Evolutionary conservation across 176 grass and related monocot species (phyloP), one percentile per base, ranked within the genome.

Genomic region (maize (Zea mays)): DNA sequence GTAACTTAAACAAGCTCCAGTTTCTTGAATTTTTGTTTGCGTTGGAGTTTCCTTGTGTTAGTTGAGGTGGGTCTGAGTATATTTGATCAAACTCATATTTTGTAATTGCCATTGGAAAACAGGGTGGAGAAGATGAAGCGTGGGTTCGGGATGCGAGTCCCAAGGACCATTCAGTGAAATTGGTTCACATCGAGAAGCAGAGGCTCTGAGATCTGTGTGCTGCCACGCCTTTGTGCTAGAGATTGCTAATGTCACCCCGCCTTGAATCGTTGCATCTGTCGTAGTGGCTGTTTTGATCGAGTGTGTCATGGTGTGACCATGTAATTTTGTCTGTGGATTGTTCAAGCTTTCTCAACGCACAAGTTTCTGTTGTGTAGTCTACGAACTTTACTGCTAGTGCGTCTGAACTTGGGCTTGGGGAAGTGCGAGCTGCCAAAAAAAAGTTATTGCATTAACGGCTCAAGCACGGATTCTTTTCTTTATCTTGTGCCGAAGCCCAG

Each of bases 51-150:
- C 47, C 5, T 17, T 33, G 0, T 6, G 49, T 21, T n/a, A n/a
- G n/a, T n/a, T n/a, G n/a, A n/a, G n/a, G n/a, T 20, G 5, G 9
- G 41, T 69, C 41, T 13, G n/a, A 46, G 10, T 46, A 50, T 36
- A 5, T 34, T 52, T 37, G 15, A 51, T 52, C 7, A 5, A 65
- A 39, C 62, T 9, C 10, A 21, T 65, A 37, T 58, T 21, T 58
- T 12, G 4, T 58, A 58, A 21, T 58, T 58, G 55, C 8, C 3
- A 58, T 8, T 55, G 10, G 16, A 49, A 34, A 62, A 72, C 89
- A 99, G 96, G 6, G 81, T 99, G 1, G 96, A 99, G 92, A 99
- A 93, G 45, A 88, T 93, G 88, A 95, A 94, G 76, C 88, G 75
- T 1, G 96, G 96, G 15, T 99, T 96, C 15, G 96, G 96, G 1